Base-by-base conservation (phyloP, 1,284 basidiomycete genomes). In the Rhodotorula glutinis region DNA sequence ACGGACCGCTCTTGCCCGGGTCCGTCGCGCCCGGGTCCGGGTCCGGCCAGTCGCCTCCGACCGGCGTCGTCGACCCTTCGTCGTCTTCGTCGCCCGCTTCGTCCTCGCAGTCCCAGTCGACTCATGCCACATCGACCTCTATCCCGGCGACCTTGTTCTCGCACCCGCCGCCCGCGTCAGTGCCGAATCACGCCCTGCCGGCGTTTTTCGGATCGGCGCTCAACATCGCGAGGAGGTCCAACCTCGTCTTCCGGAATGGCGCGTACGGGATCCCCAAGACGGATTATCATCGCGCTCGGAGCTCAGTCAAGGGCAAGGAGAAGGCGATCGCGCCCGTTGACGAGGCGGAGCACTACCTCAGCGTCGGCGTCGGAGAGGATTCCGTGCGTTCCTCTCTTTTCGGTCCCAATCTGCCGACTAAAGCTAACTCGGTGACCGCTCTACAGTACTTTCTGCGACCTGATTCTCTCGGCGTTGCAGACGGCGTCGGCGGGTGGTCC, bases 401-500 rank as follows among this genome's bases (percentile, higher is more conserved):
- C 30, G 8, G 14, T 11, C 4, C 29, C 49, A 13, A 3, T 25
- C 41, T 13, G 9, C 4, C 40, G 4, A 4, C 21, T 47, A 1
- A 21, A 47, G 38, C 23, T 17, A 10, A 23, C 11, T 53, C 4
- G 27, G 21, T 4, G 23, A 17, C 9, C 46, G 17, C 21, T 21
- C 43, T 19, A 14, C 57, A 67, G 14, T 94, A 92, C 77, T 93
- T 94, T 72, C 81, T 93, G 7, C 82, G 87, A 14, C 84, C 78
- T 23, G 89, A 92, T 74, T 88, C 90, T 10, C 86, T 93, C 79
- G 91, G 91, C 23, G 88, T 93, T 4, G 90, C 91, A 16, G 91
- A 93, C 76, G 91, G 91, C 41, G 91, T 93, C 0, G 91, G 91
- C 2, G 91, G 91, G 3, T 93, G 91, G 90, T 83, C 87, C 1